Evolutionary conservation across 768 basidiomycete species (phyloP), one percentile per base, ranked within the genome.

Genomic region (Lactarius indigo): DNA sequence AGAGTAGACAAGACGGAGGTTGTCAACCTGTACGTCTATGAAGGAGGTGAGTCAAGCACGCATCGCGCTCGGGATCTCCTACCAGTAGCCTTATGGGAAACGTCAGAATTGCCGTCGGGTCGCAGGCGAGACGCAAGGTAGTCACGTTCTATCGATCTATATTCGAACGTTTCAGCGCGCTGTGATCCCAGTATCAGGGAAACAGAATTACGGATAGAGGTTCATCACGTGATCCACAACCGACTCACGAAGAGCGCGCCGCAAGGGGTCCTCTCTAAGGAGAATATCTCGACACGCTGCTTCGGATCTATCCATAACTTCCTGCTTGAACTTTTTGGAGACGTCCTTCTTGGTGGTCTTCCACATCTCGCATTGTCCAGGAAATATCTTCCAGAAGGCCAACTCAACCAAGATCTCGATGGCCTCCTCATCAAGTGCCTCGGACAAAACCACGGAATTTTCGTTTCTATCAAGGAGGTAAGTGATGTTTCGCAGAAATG

Each of bases 251-350:
- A 58, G 33, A 2, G 35, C 23, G 12, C 23, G 35, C 28, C n/a
- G 9, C 0, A 58, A 2, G 9, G 37, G 23, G 6, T 3, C 13
- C 37, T 37, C 33, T 23, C 0, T 15, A 1, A 0, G 0, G 9
- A 3, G 3, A 35, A 58, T 13, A 17, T 41, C 57, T 18, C 5
- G 10, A 23, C 18, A 26, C 23, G 26, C 35, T 37, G 1, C n/a
- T n/a, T 39, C 23, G 6, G 18, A 13, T 13, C 37, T 58, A 13
- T 39, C 35, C 5, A 6, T 2, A 1, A 0, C 2, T 18, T 39
- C 57, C 33, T 33, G 5, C 15, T 37, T 58, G 31, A 39, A 58
- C 5, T n/a, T 26, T 23, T 58, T 15, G 1, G 0, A 3, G 6
- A 58, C 6, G 1, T 18, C 8, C 26, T 41, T 30, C 23, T 39